Evolutionary conservation across 805 yeast species (phyloP), one percentile per base, ranked within the genome.

Genomic region (Jamesozyma hellenica): DNA sequence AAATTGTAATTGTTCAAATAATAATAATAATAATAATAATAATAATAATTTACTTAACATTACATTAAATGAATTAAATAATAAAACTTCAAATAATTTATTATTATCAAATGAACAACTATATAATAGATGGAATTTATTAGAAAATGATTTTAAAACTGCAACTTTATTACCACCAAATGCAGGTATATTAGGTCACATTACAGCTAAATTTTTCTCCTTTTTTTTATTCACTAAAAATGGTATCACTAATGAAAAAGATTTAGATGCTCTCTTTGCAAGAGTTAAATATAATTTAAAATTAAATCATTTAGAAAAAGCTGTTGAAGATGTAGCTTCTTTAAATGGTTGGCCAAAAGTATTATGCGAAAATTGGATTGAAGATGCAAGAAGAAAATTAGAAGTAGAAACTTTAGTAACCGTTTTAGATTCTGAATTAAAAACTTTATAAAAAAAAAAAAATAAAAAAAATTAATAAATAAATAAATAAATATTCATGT

Each of bases 181-280:
- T 55, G 95, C 98, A 19, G 98, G 98, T 55, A 73, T 92, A 40
- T 74, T 90, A 51, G 97, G 96, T 25, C 96, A 92, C 62, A 60
- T 87, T 32, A 73, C 94, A 6, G 88, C 97, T 14, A 69, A 72
- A 48, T 41, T 86, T 8, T 82, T 88, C 57, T 81, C 94, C 28
- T 75, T 73, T 51, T 70, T 88, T 44, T 71, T 90, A 53, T 71
- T 85, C 52, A 70, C 82, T 23, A 92, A 87, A 58, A 68, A 74
- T 44, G 97, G 97, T 34, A 65, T 75, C 42, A 32, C 34, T 63
- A 67, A 33, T 94, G 77, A 75, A 28, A 42, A 45, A 50, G 96
- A 92, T 55, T 77, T 88, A 41, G 97, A 90, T 66, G 75, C 87
- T 40, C 81, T 88, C 17, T 77, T 88, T 54, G 88, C 94, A 1